Base-by-base conservation (phyloP, 345 rosid species). In the Gossypium australe region DNA sequence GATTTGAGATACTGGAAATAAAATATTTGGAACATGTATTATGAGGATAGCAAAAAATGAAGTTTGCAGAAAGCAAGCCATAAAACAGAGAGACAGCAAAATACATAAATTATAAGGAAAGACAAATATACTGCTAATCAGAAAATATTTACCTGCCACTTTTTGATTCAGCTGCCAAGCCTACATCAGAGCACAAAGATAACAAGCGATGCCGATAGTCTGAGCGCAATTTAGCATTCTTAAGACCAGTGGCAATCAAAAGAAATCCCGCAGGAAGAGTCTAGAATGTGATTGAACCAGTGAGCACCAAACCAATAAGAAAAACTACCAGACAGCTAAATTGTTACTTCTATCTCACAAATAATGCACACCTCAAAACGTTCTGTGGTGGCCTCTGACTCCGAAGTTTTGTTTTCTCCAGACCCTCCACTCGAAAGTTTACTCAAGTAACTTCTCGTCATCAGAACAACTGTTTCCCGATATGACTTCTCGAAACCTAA, bases 261-360 rank as follows among this genome's bases (percentile, higher is more conserved):
- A 87, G 92, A 86, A 96, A 92, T 78, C 98, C 99, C 80, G 97
- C 97, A 84, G 99, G 99, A 78, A 96, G 99, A 85, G 98, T 96
- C 99, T 96, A 88, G 86, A 88, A 79, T 76, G 83, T 77, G 82
- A 81, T 75, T 77, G 85, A 82, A 91, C 74, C 53, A 70, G 88
- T 89, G 81, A 88, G 91, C 77, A 77, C 75, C 78, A 80, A 79
- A 75, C 59, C 78, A 69, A 80, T 72, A 80, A 69, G 76, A 67
- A 72, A 71, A 79, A 22, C 29, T 43, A 53, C 76, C 78, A 70
- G 52, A 55, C 73, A 75, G 73, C 63, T 41, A 75, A 47, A 76
- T 66, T 63, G 63, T 71, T 73, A 64, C 67, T 70, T 44, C 8
- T 3, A 66, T 38, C 59, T 74, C 22, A 49, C 58, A 69, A 72